Base-by-base conservation (phyloP, 371 early-diverging fungal genomes). In the Zancudomyces culisetae region DNA sequence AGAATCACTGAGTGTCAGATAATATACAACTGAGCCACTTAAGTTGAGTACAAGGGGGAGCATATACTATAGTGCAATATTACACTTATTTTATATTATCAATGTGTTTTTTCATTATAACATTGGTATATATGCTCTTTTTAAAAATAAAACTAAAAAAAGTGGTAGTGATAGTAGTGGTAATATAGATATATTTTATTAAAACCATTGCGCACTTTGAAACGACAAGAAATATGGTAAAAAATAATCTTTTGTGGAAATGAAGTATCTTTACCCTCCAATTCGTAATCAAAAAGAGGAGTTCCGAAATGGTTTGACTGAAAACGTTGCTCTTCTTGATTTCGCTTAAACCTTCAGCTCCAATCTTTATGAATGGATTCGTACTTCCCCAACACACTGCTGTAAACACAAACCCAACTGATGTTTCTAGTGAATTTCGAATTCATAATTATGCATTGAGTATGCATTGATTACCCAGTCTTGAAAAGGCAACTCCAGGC, bases 311-410 rank as follows among this genome's bases (percentile, higher is more conserved):
- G 39, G 73, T 73, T 53, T 81, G 80, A 8, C 66, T 57, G 18
- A 74, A 52, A 77, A 76, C 79, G 18, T 52, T 56, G 46, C 40
- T 60, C 58, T 49, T 66, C 64, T 71, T 77, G 28, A 91, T 73
- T 12, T 60, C 51, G 30, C 87, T 87, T 21, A 94, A 62, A 1
- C 90, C 94, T 43, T 62, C 59, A 53, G 80, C 81, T 8, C 91
- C 95, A 13, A 69, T 70, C 65, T 90, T 90, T 62, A 94, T 88
- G 55, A 94, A 83, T 0, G 92, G 93, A 60, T 94, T 94, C 8
- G 95, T 92, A 43, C 83, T 77, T 6, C 95, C 95, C 95, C 95
- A 94, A 60, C 87, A 90, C 8, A 87, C 59, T 1, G 90, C 87
- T 18, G 88, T 88, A 64, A 66, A 49, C 3, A 74, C 40, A 54